These are phyloP conservation scores for Aspergillus egyptiacus DNA, from an alignment of 495 filamentous ascomycete species.

Conservation along the genomic window DNA sequence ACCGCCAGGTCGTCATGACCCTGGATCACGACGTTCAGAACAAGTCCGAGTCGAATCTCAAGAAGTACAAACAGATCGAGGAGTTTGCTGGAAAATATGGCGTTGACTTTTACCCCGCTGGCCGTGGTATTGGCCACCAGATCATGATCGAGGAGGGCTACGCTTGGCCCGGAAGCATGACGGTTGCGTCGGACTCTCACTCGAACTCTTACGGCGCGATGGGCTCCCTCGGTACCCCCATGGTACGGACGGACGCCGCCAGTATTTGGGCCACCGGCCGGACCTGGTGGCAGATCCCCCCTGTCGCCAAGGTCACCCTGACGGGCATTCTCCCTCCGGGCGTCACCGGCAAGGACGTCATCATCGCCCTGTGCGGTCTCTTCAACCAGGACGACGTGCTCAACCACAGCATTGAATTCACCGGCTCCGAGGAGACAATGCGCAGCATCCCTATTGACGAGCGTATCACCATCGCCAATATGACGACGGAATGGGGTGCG, in stretches of 20 bases:
- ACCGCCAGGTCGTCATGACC: slow-evolving; percentile 77
- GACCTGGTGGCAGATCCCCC: slow-evolving; percentile 90
- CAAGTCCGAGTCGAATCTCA: slow-evolving; percentile 71
- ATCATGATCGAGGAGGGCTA: slow-evolving; percentile 85
- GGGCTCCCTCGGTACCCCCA: slow-evolving; percentile 67
- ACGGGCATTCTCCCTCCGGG: slow-evolving; percentile 69
- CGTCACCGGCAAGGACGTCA: slow-evolving; percentile 93
- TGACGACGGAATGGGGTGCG: slow-evolving; percentile 95
- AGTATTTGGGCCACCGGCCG: slow-evolving; percentile 78
- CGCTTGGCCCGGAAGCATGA: slow-evolving; percentile 77
- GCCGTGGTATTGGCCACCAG: slow-evolving; percentile 81
- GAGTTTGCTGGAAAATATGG: slow-evolving; percentile 77
- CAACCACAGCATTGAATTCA: slow-evolving; percentile 91
- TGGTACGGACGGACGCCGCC: slow-evolving; percentile 84
- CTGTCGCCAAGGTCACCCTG: slow-evolving; percentile 73
- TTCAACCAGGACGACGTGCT: slow-evolving; percentile 88
- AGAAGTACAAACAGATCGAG: slow-evolving; percentile 82
- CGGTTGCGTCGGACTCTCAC: slow-evolving; percentile 78
- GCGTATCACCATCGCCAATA: slow-evolving; percentile 82
- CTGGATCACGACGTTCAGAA: slow-evolving; percentile 95
- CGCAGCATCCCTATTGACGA: slow-evolving; percentile 67
- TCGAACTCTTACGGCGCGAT: slow-evolving; percentile 90
- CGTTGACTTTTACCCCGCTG: slow-evolving; percentile 78
- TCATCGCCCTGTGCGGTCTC: slow-evolving; percentile 79
- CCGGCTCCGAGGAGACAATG: slow-evolving; percentile 73